Base-by-base conservation (phyloP, 2,329 filamentous ascomycete species). In the Xylaria arbuscula region DNA sequence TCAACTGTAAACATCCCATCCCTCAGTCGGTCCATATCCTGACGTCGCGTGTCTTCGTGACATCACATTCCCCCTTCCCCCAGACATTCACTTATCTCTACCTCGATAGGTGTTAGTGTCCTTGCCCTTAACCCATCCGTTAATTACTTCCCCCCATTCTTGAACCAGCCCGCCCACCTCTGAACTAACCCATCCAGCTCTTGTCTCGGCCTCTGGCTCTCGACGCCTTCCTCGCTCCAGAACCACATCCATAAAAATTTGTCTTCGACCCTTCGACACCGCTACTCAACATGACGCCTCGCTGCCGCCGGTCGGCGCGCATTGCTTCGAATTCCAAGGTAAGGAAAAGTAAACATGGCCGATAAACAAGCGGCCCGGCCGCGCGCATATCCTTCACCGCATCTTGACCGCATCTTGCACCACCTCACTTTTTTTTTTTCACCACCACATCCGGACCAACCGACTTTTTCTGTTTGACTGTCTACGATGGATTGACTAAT, bases 221-320 rank as follows among this genome's bases (percentile, higher is more conserved):
- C 51, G 28, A 4, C 36, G 8, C 36, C 45, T 54, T 32, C 17
- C 15, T 17, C 11, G 7, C 15, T 13, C 51, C 28, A 2, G 34
- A n/a, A 17, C 10, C 28, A n/a, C 28, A 9, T 48, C 19, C 4
- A n/a, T 17, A 28, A 17, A 45, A 36, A 28, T 28, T 54, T 48
- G 10, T 65, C 58, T 50, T 61, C 19, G 58, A 59, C 54, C 64
- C 58, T 50, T 61, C 19, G 58, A 59, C 54, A 56, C 59, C 28
- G 50, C 32, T 70, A 55, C 13, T 66, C 70, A 77, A 40, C 62
- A 81, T 80, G 79, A 75, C 79, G 69, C 67, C 73, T 53, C 72
- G 69, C 28, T 70, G 71, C 64, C 81, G 82, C 75, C 82, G 82
- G 64, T 83, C 82, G 62, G 80, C 81, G 76, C 82, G 82, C 72